These are phyloP conservation scores for Microbotryum violaceum DNA, from an alignment of 1,284 basidiomycete genomes.

Conservation along the genomic window DNA sequence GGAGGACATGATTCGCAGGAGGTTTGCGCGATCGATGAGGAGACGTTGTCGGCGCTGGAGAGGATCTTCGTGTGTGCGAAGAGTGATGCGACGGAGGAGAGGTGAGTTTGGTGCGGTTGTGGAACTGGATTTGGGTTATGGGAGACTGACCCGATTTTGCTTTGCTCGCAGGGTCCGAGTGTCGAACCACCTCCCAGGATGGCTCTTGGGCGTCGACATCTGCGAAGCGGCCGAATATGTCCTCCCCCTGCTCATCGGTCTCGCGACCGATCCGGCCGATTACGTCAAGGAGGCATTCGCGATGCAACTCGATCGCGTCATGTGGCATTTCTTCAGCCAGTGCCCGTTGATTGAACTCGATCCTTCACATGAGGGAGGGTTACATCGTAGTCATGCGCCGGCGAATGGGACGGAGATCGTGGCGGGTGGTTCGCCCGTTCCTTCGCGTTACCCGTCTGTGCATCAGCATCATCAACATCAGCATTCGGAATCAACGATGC, in stretches of 20 bases:
- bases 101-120: constrained; percentile 36
- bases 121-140: neutral
- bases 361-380: neutral
- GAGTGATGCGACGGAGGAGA: constrained; percentile 75
- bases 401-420: too few relatives aligned
- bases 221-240: constrained; percentile 91
- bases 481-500: neutral
- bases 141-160: neutral
- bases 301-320: constrained; percentile 66
- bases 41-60: constrained; percentile 74
- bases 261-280: constrained; percentile 81
- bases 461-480: neutral
- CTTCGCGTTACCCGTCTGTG: constrained; percentile 4
- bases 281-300: constrained; percentile 82
- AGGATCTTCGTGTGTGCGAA: constrained; percentile 88
- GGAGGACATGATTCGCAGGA: neutral
- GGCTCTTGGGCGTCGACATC: constrained; percentile 67
- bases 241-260: constrained; percentile 73
- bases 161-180: constrained; percentile 59
- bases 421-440: constrained; percentile 5
- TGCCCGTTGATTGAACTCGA: constrained; percentile 30
- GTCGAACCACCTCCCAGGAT: constrained; percentile 64
- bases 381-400: too few relatives aligned
- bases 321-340: constrained; percentile 80
- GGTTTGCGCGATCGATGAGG: constrained; percentile 43